Conservation (phyloP, 345 rosid genomes). For the Mallotus nudiflorus region DNA sequence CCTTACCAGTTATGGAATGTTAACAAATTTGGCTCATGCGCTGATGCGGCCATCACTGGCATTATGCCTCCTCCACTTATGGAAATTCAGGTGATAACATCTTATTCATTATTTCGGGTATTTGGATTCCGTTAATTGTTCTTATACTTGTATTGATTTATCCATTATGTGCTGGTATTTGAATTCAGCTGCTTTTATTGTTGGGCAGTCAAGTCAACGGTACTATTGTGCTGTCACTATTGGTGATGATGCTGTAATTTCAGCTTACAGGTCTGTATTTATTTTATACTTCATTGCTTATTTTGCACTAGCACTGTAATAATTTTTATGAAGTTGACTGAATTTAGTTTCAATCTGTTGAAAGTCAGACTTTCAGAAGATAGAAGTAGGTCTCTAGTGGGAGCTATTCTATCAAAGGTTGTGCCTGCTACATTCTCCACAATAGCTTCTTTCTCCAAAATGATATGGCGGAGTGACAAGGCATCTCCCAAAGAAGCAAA, state of each 20-base stretch:
- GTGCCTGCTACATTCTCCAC: conserved; percentile 93
- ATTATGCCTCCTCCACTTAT: conserved; percentile 91
- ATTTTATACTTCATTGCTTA: background rate
- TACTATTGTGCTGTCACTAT: conserved; percentile 87
- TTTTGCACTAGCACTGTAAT: background rate
- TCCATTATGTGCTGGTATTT: conserved; percentile 47
- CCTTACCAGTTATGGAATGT: conserved; percentile 92
- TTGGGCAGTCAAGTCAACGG: conserved; percentile 97
- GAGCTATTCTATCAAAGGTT: conserved; percentile 89
- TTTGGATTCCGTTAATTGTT: background rate
- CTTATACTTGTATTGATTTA: conserved; percentile 16
- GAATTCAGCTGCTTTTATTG: conserved; percentile 91
- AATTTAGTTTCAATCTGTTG: conserved; percentile 21
- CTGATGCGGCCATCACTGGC: conserved; percentile 88
- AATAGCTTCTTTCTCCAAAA: conserved; percentile 83
- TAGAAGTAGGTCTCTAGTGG: conserved; percentile 78
- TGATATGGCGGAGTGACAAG: conserved; percentile 84
- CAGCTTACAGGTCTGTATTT: conserved; percentile 99
- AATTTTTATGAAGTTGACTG: conserved; percentile 12
- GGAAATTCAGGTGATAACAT: conserved; percentile 70
- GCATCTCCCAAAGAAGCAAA: conserved; percentile 58
- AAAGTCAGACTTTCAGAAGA: conserved; percentile 96
- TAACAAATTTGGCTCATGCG: conserved; percentile 72
- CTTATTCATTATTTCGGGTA: background rate
- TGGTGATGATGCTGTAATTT: conserved; percentile 94